phyloP scores from a whole-genome alignment of 2,329 filamentous ascomycete species.

The Pyricularia sp. region DNA sequence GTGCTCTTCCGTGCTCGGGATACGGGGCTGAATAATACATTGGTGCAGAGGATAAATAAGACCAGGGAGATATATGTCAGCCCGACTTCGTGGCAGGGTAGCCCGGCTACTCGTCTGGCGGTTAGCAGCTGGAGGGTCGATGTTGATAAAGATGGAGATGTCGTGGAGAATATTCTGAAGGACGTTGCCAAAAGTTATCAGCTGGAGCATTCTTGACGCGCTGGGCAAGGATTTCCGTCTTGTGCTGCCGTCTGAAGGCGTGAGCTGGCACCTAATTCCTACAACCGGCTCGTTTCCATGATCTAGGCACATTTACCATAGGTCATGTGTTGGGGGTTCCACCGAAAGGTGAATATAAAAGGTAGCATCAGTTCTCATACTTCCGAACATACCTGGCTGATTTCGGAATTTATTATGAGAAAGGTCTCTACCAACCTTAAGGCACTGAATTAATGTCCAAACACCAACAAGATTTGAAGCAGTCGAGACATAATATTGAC shows the following conservation, averaged over 20 bases:
- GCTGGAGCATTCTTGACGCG: neutral
- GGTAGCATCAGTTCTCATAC: too few species aligned
- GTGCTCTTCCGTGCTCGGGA: slow-evolving; percentile 68
- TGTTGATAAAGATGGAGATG: slow-evolving; percentile 47
- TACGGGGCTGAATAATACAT: slow-evolving; percentile 43
- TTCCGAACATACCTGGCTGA: too few species aligned
- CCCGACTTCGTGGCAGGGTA: slow-evolving; percentile 64
- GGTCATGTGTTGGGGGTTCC: neutral
- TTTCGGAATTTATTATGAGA: too few species aligned
- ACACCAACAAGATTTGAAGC: too few species aligned
- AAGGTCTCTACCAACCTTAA: too few species aligned
- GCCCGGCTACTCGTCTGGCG: slow-evolving; percentile 66
- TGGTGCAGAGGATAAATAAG: slow-evolving; percentile 63
- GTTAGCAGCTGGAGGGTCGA: slow-evolving; percentile 76
- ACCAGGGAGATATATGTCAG: slow-evolving; percentile 69
- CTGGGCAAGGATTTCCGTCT: neutral
- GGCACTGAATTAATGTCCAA: too few species aligned
- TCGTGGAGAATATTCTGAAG: slow-evolving; percentile 50
- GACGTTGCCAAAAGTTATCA: neutral
- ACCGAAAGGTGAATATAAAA: too few species aligned
- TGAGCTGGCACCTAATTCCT: neutral
- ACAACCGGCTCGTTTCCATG: neutral
- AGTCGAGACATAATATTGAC: too few species aligned
- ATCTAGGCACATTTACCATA: neutral
- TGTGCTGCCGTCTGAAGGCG: neutral